Evolutionary conservation across 257 asterid genomes (phyloP).

Genomic region (Nicotiana undulata): DNA sequence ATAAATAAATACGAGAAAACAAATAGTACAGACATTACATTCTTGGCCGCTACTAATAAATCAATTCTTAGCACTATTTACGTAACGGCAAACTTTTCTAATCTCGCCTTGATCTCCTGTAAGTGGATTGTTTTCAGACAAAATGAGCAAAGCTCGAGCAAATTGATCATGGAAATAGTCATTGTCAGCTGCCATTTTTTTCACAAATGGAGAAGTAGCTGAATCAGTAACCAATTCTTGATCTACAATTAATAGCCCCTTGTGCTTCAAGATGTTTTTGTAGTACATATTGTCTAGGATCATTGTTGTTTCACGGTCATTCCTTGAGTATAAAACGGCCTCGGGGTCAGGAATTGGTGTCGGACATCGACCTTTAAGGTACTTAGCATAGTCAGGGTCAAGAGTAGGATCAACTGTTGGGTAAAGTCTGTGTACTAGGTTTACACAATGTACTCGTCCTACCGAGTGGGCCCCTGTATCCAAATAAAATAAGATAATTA

Average conservation of each 20-base stretch:
- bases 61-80: constrained; percentile 14
- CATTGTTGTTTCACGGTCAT: constrained; percentile 51
- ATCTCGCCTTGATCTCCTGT: constrained; percentile 52
- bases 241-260: constrained; percentile 49
- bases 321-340: constrained; percentile 45
- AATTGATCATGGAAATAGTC: constrained; percentile 67
- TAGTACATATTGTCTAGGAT: constrained; percentile 64
- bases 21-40: background rate
- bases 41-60: background rate
- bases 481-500: background rate
- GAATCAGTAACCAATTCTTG: constrained; percentile 53
- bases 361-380: constrained; percentile 69
- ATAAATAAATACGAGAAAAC: background rate
- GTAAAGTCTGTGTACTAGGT: constrained; percentile 59
- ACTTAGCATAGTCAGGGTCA: constrained; percentile 37
- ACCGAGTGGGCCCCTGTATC: constrained; percentile 69
- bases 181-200: constrained; percentile 69
- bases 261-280: constrained; percentile 46
- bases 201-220: constrained; percentile 54
- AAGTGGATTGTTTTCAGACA: constrained; percentile 74
- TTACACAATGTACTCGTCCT: constrained; percentile 70
- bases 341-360: constrained; percentile 37
- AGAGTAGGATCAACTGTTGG: constrained; percentile 60
- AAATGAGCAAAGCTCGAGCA: constrained; percentile 39
- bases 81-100: constrained; percentile 57